Evolutionary conservation across 345 rosid species (phyloP), one percentile per base, ranked within the genome.

Genomic region (Nephelium lappaceum): DNA sequence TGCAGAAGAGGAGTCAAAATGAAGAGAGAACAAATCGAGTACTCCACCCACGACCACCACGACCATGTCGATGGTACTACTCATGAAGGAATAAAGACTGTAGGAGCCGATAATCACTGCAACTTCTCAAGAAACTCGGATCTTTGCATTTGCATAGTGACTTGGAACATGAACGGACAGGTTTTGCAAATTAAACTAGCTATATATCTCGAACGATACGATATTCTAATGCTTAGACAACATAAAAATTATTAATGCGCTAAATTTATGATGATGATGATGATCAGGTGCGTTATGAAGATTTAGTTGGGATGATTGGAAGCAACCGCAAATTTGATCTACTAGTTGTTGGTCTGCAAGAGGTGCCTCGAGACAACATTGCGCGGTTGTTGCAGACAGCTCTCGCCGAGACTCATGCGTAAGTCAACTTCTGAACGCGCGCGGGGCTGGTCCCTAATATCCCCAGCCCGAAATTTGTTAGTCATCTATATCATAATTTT

Each of bases 141-240:
- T 72, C 79, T 91, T 67, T 91, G 97, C 70, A 88, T 93, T 77
- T 91, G 91, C 79, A 43, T 81, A 6, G 81, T 93, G 25, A 93
- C 97, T 49, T 93, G 97, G 95, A 93, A 93, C 85, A 91, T 88
- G 93, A 93, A 93, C 73, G 97, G 97, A 69, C 85, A 85, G 88
- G 93, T 93, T 68, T 43, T 14, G 16, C 16, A 4, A 42, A 5
- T 19, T 9, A 68, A 45, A 45, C 36, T 2, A 31, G 2, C 36
- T 31, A 31, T 31, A 31, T 31, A 31, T 31, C 36, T 1, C 36
- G 36, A 31, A 2, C 11, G 11, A 7, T 45, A 27, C 12, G n/a
- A 6, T 12, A 9, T 47, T 69, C 72, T 69, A 5, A 27, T 14
- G 69, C 36, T 2, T 31, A 27, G 31, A 31, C 36, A 31, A 2